Base-by-base conservation (phyloP, 306 rosid genomes). In the Comarum palustre region DNA sequence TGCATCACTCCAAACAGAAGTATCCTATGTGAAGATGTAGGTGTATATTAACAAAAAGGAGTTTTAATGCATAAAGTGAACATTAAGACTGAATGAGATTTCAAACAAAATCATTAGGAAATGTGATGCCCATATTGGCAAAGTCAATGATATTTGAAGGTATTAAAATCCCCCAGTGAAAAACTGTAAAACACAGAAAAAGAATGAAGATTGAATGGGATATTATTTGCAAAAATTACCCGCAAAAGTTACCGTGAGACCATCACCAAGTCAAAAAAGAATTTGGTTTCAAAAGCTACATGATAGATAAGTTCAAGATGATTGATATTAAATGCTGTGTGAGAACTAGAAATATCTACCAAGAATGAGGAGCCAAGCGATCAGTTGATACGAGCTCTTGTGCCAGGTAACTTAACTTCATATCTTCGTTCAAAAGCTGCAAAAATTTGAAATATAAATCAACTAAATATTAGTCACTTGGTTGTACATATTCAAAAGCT, bases 341-440 rank as follows among this genome's bases (percentile, higher is more conserved):
- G 41, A 74, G 65, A 79, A 34, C 20, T 22, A 34, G 25, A 66
- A n/a, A 48, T 81, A 66, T 87, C 58, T 91, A 95, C 99, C 99
- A 95, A 41, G 99, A 83, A 77, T 95, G 99, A 72, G 97, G 96
- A 79, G 99, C 88, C 75, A 92, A 80, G 82, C 99, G 97, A 79
- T 95, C 99, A 52, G 92, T 92, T 73, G 92, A 83, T 83, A 90
- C 69, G 65, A 95, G 83, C 82, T 92, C 97, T 86, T 90, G 97
- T 62, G 97, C 97, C 75, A 91, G 83, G 86, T 91, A 95, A 83
- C 99, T 91, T 55, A 90, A 82, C 84, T 88, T 95, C 99, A 95
- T 95, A 77, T 95, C 99, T 82, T 95, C 99, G 90, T 92, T 90
- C 79, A 95, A 79, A 89, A 90, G 99, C 99, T 95, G 91, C 90